Conservation (phyloP, 1,284 basidiomycete genomes). For the Pseudomicrostroma phylloplanum region DNA sequence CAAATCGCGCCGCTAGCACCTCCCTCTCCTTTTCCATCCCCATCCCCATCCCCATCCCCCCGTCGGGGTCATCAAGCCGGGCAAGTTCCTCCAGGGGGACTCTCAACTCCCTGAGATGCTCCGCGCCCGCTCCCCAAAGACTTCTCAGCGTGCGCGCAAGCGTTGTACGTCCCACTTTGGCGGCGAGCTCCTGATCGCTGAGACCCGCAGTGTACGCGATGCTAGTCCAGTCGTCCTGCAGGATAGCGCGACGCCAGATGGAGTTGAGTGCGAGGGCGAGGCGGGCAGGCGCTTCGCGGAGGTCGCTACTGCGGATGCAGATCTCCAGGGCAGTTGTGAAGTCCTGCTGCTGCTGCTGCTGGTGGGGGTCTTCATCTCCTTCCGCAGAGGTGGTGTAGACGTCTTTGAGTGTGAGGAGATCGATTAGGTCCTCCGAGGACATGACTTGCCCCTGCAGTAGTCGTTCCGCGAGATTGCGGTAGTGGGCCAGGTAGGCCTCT, state of each 20-base stretch:
- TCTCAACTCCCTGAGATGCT: too few species aligned
- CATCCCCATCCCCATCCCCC: too few species aligned
- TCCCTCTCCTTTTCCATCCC: neutral
- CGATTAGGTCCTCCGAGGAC: conserved; percentile 55
- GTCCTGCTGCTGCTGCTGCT: conserved; percentile 31
- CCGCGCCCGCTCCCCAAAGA: too few species aligned
- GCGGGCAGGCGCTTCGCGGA: conserved; percentile 61
- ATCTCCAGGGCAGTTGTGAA: conserved; percentile 54
- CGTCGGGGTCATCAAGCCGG: too few species aligned
- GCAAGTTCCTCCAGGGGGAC: too few species aligned
- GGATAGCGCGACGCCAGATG: conserved; percentile 79
- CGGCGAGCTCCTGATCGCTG: conserved; percentile 20
- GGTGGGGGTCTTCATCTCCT: too few species aligned
- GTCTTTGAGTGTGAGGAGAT: conserved; percentile 56
- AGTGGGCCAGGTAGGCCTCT: neutral
- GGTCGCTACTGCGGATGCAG: conserved; percentile 53
- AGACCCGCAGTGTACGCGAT: conserved; percentile 27
- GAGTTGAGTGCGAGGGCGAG: conserved; percentile 55
- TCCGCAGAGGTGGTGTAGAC: conserved; percentile 46
- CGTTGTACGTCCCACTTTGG: neutral
- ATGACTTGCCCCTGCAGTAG: conserved; percentile 51
- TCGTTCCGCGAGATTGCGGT: conserved; percentile 1
- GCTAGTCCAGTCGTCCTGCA: conserved; percentile 63
- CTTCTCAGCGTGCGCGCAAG: too few species aligned
- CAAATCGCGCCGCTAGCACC: neutral